Conservation (phyloP, 352 stramenopile genomes). For the Pythium aquatile region DNA sequence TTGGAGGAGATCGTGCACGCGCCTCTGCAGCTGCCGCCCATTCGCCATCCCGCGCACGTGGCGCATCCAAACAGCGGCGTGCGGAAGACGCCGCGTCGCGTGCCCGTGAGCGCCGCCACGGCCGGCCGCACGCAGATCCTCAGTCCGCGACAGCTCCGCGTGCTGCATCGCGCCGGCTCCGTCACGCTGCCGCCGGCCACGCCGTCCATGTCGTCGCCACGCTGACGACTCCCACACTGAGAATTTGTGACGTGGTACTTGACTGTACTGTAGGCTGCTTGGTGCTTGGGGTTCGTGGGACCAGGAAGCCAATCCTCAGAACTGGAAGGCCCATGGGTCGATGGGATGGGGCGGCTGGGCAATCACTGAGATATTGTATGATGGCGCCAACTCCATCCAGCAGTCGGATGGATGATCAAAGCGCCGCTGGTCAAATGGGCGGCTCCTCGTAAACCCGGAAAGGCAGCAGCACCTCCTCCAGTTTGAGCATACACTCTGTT, state of each 20-base stretch:
- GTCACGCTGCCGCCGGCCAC: not conserved
- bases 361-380: not conserved
- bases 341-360: not conserved
- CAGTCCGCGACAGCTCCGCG: constrained; percentile 29
- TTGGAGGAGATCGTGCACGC: constrained; percentile 25
- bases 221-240: not conserved
- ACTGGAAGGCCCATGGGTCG: not conserved
- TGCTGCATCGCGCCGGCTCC: constrained; percentile 15
- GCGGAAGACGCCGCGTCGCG: constrained; percentile 30
- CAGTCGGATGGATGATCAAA: not conserved
- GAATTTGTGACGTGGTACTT: not conserved
- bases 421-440: not conserved
- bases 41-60: not conserved
- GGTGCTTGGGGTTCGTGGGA: constrained; percentile 1
- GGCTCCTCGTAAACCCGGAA: not conserved
- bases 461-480: constrained; percentile 1
- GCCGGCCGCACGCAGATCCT: constrained; percentile 31
- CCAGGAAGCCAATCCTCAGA: not conserved
- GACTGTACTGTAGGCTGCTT: not conserved
- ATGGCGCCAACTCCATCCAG: not conserved
- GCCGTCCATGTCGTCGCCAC: not conserved
- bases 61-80: not conserved
- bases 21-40: constrained; percentile 22
- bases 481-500: constrained; percentile 35
- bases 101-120: constrained; percentile 22